Conservation (phyloP, 352 stramenopile genomes). For the Globisporangium sylvaticum region DNA sequence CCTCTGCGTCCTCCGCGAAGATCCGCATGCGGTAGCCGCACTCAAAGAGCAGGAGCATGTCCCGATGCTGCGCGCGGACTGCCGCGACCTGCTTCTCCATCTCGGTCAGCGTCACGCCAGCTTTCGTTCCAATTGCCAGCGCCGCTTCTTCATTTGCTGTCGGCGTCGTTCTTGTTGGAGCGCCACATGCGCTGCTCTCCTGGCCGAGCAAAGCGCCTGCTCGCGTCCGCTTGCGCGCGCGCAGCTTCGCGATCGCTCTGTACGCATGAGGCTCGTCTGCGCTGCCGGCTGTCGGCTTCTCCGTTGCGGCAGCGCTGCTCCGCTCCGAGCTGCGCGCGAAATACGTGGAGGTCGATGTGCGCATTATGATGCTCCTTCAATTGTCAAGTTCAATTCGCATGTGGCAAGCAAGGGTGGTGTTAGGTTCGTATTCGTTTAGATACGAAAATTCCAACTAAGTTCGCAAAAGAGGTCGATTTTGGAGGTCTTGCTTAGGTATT, state of each 20-base stretch:
- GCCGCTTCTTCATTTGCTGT: too few species aligned
- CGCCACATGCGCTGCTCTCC: not conserved
- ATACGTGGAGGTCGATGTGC: not conserved
- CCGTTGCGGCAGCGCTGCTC: not conserved
- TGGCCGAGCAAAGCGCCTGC: not conserved
- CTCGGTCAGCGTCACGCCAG: conserved; percentile 25
- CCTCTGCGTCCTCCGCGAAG: conserved; percentile 69
- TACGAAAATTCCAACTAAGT: too few species aligned
- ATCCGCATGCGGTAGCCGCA: conserved; percentile 80
- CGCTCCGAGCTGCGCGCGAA: not conserved
- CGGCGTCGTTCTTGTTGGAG: not conserved
- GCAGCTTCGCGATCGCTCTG: not conserved
- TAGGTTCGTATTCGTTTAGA: too few species aligned
- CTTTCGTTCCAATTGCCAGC: not conserved
- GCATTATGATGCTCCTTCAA: not conserved
- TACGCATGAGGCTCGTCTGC: not conserved
- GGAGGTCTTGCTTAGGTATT: too few species aligned
- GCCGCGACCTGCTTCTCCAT: conserved; percentile 75
- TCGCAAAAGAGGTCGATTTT: too few species aligned
- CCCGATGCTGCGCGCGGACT: conserved; percentile 35
- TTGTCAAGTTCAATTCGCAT: not conserved
- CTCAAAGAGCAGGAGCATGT: conserved; percentile 67
- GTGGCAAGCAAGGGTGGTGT: too few species aligned
- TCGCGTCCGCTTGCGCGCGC: conserved; percentile 8
- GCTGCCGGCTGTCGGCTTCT: not conserved